Evolutionary conservation across 202 grass and related monocot species (phyloP).

Genomic region (Digitaria exilis): DNA sequence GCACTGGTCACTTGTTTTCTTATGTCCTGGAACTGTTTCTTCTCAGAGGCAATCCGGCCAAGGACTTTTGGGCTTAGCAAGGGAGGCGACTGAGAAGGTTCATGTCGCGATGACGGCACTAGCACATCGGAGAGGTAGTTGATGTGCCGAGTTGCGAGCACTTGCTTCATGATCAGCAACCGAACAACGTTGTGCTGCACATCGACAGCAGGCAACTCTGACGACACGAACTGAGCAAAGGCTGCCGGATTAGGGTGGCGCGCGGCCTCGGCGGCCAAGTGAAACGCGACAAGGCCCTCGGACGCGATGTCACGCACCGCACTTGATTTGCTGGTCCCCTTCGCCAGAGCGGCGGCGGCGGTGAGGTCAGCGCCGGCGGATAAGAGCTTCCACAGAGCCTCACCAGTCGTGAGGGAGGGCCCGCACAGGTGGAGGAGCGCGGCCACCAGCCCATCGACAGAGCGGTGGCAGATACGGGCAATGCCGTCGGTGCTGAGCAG

Average conservation of each 20-base stretch:
- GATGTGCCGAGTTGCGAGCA: not conserved
- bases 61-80: not conserved
- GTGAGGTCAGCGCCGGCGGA: not conserved
- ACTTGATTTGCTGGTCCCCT: not conserved
- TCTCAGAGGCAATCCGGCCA: not conserved
- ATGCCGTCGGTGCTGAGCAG: slow-evolving; percentile 20
- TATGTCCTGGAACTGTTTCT: not conserved
- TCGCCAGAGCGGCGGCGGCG: not conserved
- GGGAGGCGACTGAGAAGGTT: not conserved
- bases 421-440: not conserved
- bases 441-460: not conserved
- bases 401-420: not conserved
- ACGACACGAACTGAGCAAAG: not conserved
- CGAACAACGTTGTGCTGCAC: not conserved
- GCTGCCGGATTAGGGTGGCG: not conserved
- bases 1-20: not conserved
- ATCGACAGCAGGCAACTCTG: not conserved
- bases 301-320: not conserved
- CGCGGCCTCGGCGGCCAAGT: not conserved
- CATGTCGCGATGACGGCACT: not conserved
- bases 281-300: not conserved
- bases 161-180: not conserved
- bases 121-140: not conserved
- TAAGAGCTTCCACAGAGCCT: slow-evolving; percentile 9
- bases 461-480: slow-evolving; percentile 18